Conservation (phyloP, 2,329 filamentous ascomycete genomes). For the Xylariaceae sp. region DNA sequence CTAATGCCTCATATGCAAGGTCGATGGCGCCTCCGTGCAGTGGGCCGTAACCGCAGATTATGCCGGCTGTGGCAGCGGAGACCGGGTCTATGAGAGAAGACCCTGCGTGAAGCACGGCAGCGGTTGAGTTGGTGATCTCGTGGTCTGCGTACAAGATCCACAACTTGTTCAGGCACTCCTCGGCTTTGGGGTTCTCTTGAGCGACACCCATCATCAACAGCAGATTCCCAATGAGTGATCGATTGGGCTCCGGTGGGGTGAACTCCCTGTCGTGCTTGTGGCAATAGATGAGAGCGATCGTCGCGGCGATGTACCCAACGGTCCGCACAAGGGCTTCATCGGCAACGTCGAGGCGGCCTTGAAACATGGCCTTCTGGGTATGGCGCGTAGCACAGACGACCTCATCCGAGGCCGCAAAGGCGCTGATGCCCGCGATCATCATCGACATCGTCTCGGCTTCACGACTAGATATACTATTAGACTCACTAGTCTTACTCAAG, state of each 20-base stretch:
- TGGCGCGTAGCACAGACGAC: conserved; percentile 44
- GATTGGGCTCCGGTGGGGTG: conserved; percentile 39
- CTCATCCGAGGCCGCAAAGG: conserved; percentile 40
- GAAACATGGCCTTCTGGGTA: conserved; percentile 45
- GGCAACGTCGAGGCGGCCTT: conserved; percentile 42
- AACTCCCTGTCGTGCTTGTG: conserved; percentile 46
- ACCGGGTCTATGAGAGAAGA: conserved; percentile 54
- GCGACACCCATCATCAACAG: conserved; percentile 53
- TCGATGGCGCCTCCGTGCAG: conserved; percentile 58
- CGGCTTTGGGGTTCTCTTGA: conserved; percentile 38
- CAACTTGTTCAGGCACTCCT: conserved; percentile 41
- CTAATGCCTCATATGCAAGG: conserved; percentile 50
- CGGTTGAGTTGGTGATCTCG: conserved; percentile 56
- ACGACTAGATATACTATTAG: conserved; percentile 20
- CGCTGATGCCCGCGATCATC: conserved; percentile 45
- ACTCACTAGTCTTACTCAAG: conserved; percentile 10
- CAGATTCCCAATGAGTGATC: conserved; percentile 50
- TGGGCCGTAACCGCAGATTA: conserved; percentile 50
- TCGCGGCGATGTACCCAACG: conserved; percentile 43
- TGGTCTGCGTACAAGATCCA: conserved; percentile 55
- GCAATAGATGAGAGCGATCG: conserved; percentile 46
- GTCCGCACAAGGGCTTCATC: conserved; percentile 46
- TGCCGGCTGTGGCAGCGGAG: conserved; percentile 47
- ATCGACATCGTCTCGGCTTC: conserved; percentile 45
- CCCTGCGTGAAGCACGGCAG: conserved; percentile 52